Percentiles rank a stretch among this genome's conserved stretches.
These are phyloP conservation scores for Cyberlindnera suaveolens DNA, from an alignment of 805 yeast genomes.

Conservation along the genomic window DNA sequence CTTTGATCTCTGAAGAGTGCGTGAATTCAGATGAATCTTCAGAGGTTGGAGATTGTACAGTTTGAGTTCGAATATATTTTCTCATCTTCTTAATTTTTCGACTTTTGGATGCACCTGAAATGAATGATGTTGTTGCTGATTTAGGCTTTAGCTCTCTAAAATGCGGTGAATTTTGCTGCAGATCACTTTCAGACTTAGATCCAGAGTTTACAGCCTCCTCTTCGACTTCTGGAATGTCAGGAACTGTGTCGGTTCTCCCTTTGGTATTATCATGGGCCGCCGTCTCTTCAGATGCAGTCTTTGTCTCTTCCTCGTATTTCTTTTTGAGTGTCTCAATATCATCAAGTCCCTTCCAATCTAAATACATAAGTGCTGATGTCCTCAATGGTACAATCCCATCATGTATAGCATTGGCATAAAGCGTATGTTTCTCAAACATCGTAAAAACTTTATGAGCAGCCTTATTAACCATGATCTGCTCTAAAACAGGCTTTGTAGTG, in stretches of 20 bases:
- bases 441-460: constrained; percentile 53
- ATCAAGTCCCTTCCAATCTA: constrained; percentile 77
- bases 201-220: too few relatives aligned
- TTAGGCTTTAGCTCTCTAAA: neutral
- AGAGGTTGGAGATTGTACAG: constrained; percentile 10
- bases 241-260: constrained; percentile 5
- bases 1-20: neutral
- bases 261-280: neutral
- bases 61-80: constrained; percentile 20
- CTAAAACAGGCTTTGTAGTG: constrained; percentile 54
- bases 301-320: constrained; percentile 12
- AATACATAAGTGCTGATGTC: constrained; percentile 76
- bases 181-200: too few relatives aligned
- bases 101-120: constrained; percentile 2
- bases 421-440: constrained; percentile 62
- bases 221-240: constrained; percentile 7
- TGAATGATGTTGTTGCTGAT: constrained; percentile 2
- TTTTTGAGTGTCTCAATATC: constrained; percentile 34
- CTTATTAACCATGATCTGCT: constrained; percentile 70
- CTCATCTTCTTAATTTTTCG: constrained; percentile 11
- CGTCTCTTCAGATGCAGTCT: neutral
- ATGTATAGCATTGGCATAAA: constrained; percentile 84
- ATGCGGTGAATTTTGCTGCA: neutral
- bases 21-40: neutral
- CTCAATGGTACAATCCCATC: constrained; percentile 96